Base-by-base conservation (phyloP, 2,329 filamentous ascomycete genomes). In the Knufia petricola region DNA sequence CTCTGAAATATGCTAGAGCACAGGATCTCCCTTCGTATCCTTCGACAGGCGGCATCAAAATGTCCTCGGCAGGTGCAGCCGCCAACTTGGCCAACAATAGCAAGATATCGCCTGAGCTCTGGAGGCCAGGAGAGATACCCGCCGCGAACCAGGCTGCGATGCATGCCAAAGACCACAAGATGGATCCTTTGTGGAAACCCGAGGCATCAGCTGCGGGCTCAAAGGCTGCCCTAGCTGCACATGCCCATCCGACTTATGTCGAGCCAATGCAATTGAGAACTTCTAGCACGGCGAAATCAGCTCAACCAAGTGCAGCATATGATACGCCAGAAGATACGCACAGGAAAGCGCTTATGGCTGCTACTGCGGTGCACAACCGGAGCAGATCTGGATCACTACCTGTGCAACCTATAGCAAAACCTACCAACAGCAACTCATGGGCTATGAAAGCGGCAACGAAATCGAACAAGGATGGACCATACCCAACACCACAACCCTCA, bases 11-110 rank as follows among this genome's bases (percentile, higher is more conserved):
- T 70, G 85, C 85, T 51, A 76, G 78, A 59, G 78, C 84, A 37
- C 73, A 79, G 60, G 81, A 85, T 58, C 75, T 92, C 19, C 86
- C 86, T 31, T 85, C 82, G 60, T 90, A 76, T 59, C 85, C 86
- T 10, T 81, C 82, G 8, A 64, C 73, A 50, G 83, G 85, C 31
- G 66, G 65, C 21, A 63, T 71, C 42, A 69, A 68, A 49, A 66
- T 71, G 40, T 69, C 72, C 45, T 86, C 85, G 49, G 86, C 85
- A 52, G 78, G 82, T 55, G 79, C 84, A 48, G 87, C 87, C 47
- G 85, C 85, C 34, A 78, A 76, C 45, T 70, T 90, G 39, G 86
- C 86, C 44, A 85, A 86, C 72, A 74, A 78, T 42, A 85, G 79
- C 60, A 78, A 79, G 57, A 85, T 79, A 60, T 64, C 78, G 2